These are phyloP conservation scores for Colletotrichum tropicicola DNA, from an alignment of 2,329 filamentous ascomycete species.

Conservation along the genomic window DNA sequence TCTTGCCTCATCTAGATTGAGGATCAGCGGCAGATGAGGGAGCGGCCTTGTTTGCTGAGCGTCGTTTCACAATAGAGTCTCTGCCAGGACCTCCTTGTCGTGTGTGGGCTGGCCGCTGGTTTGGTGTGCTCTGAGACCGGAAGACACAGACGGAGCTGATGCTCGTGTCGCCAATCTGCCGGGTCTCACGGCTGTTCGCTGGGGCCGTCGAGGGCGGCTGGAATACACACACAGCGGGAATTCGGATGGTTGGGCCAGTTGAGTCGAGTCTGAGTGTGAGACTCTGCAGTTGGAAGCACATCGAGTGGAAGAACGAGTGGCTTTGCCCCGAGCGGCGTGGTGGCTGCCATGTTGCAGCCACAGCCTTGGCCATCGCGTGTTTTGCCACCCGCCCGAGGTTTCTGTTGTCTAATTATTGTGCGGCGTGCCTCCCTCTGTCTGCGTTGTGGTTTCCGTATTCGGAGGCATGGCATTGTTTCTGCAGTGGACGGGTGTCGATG, in stretches of 20 bases:
- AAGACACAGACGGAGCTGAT: background rate
- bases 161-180: constrained; percentile 15
- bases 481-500: background rate
- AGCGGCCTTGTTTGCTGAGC: background rate
- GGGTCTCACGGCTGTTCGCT: constrained; percentile 12
- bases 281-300: background rate
- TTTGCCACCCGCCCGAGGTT: background rate
- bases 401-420: background rate
- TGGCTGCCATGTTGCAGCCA: background rate
- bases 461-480: background rate
- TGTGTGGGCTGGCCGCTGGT: background rate
- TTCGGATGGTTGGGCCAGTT: constrained; percentile 10
- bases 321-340: background rate
- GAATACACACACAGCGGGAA: background rate
- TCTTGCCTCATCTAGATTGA: constrained; percentile 29
- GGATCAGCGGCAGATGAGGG: constrained; percentile 22
- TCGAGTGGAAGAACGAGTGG: background rate
- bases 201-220: constrained; percentile 16
- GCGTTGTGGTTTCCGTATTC: background rate
- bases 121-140: background rate
- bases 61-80: constrained; percentile 14
- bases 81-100: background rate
- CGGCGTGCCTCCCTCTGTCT: background rate
- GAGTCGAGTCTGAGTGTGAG: background rate
- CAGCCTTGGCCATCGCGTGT: background rate